phyloP scores from a whole-genome alignment of 2,329 filamentous ascomycete genomes.

The Pseudogymnoascus sp. region DNA sequence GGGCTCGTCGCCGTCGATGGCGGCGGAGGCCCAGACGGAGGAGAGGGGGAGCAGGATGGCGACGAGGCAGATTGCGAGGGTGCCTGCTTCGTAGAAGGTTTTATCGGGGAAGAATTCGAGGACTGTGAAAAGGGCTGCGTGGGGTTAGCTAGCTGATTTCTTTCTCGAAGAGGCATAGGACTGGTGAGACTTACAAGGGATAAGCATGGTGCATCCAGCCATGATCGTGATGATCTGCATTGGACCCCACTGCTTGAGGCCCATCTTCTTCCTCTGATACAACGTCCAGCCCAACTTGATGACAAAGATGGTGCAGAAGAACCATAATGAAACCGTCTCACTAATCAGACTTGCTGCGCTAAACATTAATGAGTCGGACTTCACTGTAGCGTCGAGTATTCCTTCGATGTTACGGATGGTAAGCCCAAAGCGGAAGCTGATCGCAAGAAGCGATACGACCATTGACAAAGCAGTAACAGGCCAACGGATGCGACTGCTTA shows the following conservation, averaged over 20 bases:
- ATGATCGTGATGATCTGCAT: constrained; percentile 62
- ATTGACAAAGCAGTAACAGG: constrained; percentile 39
- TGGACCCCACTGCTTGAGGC: constrained; percentile 51
- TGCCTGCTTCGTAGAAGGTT: constrained; percentile 43
- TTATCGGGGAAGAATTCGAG: constrained; percentile 40
- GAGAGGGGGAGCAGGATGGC: constrained; percentile 57
- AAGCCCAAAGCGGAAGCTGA: constrained; percentile 45
- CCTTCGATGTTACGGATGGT: constrained; percentile 39
- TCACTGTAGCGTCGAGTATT: constrained; percentile 26
- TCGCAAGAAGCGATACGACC: constrained; percentile 40
- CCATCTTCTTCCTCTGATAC: constrained; percentile 44
- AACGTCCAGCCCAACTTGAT: constrained; percentile 52
- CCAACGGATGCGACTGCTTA: constrained; percentile 38
- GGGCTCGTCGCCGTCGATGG: constrained; percentile 16
- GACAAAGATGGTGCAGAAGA: constrained; percentile 54
- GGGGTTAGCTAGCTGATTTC: constrained; percentile 12
- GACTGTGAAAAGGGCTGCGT: constrained; percentile 49
- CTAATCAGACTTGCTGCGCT: constrained; percentile 39
- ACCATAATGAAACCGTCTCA: constrained; percentile 48
- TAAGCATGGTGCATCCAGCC: constrained; percentile 56
- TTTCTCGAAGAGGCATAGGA: constrained; percentile 7
- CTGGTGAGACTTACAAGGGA: constrained; percentile 44
- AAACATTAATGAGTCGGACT: constrained; percentile 24
- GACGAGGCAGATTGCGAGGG: constrained; percentile 48
- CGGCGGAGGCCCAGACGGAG: constrained; percentile 51